Base-by-base conservation (phyloP, 2,329 filamentous ascomycete genomes). In the Ophiostoma quercus region DNA sequence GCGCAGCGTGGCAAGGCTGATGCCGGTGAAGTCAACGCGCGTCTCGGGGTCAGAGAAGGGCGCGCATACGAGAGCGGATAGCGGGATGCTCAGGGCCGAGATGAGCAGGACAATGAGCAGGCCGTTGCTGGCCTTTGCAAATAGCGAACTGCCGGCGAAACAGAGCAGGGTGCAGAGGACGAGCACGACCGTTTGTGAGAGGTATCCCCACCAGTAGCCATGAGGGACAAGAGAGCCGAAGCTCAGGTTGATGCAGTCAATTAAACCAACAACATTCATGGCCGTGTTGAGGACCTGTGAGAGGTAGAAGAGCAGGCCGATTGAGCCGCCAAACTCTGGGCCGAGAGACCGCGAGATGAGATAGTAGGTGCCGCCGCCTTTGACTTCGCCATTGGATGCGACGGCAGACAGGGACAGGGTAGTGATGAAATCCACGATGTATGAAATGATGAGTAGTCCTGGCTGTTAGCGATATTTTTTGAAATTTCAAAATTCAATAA, bases 271-370 rank as follows among this genome's bases (percentile, higher is more conserved):
- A 32, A 94, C 87, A 76, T 96, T 96, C 84, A 96, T 87, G 51
- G 91, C 91, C 0, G 92, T 93, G 76, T 94, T 96, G 76, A 96
- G 87, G 1, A 91, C 90, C 73, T 92, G 91, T n/a, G 92, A 92
- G n/a, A 96, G 82, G 77, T 95, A 96, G 79, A 96, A 96, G 14
- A 96, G 87, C 32, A 96, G 84, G 1, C 92, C 92, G 73, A 96
- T 96, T 1, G 91, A 92, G 19, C 92, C 92, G 34, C 92, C 92
- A 77, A 96, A 96, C 76, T 96, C 92, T 7, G 92, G 92, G 0
- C 92, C 92, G 3, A 96, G 81, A 63, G 91, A 94, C 72, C 92
- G 86, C 7, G 92, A 96, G 70, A 96, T 96, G 70, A 96, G 82
- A 75, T 94, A 96, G 77, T 96, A 96, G 51, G 92, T 92, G 68